phyloP scores from a whole-genome alignment of 164 flowering plant species.

The Vitis cinerea region DNA sequence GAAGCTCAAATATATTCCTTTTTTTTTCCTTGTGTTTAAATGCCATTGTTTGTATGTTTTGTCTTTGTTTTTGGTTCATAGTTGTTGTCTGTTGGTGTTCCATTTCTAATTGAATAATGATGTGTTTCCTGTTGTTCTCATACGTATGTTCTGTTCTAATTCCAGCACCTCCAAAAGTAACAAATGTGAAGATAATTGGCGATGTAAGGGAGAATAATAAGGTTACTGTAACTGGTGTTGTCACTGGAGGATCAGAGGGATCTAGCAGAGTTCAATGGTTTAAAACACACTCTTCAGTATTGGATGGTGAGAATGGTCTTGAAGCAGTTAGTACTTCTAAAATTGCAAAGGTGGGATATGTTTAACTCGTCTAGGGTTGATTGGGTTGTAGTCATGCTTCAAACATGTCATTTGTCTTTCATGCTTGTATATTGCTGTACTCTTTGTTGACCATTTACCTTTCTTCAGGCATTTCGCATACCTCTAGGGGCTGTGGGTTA shows the following conservation, averaged over 20 bases:
- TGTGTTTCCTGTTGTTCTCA: neutral
- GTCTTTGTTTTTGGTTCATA: neutral
- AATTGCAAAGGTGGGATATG: slow-evolving; percentile 71
- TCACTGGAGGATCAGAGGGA: slow-evolving; percentile 95
- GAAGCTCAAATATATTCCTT: too few relatives aligned
- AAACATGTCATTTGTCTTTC: neutral
- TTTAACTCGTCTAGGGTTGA: neutral
- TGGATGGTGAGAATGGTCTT: slow-evolving; percentile 63
- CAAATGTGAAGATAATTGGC: slow-evolving; percentile 77
- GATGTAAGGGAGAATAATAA: slow-evolving; percentile 85
- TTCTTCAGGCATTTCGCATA: slow-evolving; percentile 80
- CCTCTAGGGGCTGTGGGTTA: slow-evolving; percentile 94
- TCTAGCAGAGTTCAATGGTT: slow-evolving; percentile 99
- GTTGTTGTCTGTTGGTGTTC: neutral
- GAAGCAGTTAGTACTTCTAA: slow-evolving; percentile 83
- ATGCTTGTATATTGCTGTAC: slow-evolving; percentile 2
- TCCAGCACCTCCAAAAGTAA: slow-evolving; percentile 92
- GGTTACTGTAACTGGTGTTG: slow-evolving; percentile 74
- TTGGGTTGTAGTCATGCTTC: neutral
- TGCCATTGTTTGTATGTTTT: neutral
- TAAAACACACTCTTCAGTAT: slow-evolving; percentile 55
- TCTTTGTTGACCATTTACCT: slow-evolving; percentile 8
- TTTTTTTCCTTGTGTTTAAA: too few relatives aligned
- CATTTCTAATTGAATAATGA: neutral
- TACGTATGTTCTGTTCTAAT: slow-evolving; percentile 14